A percentile compares a stretch with the other conserved stretches of the same genome.
These are phyloP conservation scores for Alternaria incomplexa DNA, from an alignment of 2,329 filamentous ascomycete genomes.

Conservation along the genomic window DNA sequence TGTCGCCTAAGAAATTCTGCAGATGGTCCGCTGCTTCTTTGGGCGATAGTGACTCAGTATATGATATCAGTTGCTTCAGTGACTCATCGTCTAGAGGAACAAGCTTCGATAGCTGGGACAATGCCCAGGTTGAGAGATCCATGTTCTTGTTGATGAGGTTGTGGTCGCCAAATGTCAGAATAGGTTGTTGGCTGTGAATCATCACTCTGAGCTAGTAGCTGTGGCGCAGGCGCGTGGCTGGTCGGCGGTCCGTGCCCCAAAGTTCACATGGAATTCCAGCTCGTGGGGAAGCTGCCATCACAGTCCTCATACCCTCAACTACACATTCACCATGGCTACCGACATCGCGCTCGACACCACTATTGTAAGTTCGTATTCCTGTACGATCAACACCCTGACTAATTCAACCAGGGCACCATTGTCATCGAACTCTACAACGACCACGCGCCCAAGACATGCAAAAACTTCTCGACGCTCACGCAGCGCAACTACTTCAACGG, in stretches of 20 bases:
- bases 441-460: conserved; percentile 88
- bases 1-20: conserved; percentile 85
- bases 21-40: conserved; percentile 82
- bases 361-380: neutral
- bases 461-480: conserved; percentile 83
- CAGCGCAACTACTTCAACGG: conserved; percentile 86
- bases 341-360: conserved; percentile 79
- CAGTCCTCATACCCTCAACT: conserved; percentile 23
- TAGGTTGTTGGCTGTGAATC: conserved; percentile 21
- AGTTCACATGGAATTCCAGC: conserved; percentile 2
- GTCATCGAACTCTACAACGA: conserved; percentile 86
- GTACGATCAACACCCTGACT: neutral
- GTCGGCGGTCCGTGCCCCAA: conserved; percentile 11
- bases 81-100: conserved; percentile 86
- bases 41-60: conserved; percentile 77
- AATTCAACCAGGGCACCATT: conserved; percentile 71
- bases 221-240: conserved; percentile 22
- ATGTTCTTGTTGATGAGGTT: conserved; percentile 26
- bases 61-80: conserved; percentile 82
- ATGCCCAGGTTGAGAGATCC: conserved; percentile 61
- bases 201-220: conserved; percentile 20
- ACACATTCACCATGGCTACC: conserved; percentile 53
- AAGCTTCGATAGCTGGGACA: conserved; percentile 76
- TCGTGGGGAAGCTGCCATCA: conserved; percentile 20
- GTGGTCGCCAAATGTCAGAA: conserved; percentile 2